Percentiles rank a stretch among this genome's conserved stretches.
Evolutionary conservation across 306 rosid species (phyloP).

Genomic region (Casuarina cunninghamiana): DNA sequence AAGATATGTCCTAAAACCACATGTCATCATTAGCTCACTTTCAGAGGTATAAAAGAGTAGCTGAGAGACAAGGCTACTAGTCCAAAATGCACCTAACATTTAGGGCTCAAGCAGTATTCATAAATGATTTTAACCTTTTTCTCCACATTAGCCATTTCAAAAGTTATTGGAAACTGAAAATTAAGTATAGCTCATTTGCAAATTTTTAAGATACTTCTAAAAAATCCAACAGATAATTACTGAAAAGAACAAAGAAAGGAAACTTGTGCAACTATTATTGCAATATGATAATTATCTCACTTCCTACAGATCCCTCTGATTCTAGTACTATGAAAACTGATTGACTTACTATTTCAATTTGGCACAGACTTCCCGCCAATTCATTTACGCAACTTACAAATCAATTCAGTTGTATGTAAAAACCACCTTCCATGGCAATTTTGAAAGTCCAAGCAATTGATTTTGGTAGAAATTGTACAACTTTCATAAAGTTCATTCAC

Average conservation of each 20-base stretch:
- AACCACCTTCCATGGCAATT: background rate
- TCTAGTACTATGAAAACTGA: background rate
- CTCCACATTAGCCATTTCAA: background rate
- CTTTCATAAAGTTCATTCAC: background rate
- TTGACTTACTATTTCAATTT: background rate
- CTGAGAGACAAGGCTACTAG: background rate
- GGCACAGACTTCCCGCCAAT: background rate
- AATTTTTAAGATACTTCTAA: background rate
- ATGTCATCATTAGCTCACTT: background rate
- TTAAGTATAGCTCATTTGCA: background rate
- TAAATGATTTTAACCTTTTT: background rate
- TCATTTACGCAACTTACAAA: background rate
- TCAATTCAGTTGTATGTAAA: background rate
- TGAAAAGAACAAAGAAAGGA: background rate
- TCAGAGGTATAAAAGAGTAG: background rate
- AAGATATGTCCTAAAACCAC: background rate
- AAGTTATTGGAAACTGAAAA: background rate
- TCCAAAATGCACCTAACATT: background rate
- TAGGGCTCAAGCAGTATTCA: conserved; percentile 2
- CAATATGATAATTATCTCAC: background rate
- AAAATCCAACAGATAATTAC: background rate
- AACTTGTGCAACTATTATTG: background rate
- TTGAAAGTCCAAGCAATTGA: background rate
- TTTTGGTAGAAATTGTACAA: background rate
- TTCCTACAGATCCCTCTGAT: background rate